Evolutionary conservation across 306 rosid species (phyloP).

Genomic region (Dicorynia guianensis): DNA sequence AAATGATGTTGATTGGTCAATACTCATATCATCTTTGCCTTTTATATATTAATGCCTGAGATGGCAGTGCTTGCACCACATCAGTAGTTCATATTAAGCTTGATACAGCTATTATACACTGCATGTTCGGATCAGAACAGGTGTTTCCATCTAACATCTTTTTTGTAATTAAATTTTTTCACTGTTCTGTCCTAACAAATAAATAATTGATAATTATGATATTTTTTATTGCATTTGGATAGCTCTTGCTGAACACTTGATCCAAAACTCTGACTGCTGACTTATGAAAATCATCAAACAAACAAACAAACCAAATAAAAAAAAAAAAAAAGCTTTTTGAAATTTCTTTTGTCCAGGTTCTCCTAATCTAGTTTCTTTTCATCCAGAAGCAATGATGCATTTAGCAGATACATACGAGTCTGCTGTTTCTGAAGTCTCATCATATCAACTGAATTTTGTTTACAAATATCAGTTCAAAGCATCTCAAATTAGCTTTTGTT

Average conservation of each 20-base stretch:
- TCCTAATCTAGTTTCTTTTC: neutral
- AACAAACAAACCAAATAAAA: no score
- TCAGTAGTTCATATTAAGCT: constrained; percentile 11
- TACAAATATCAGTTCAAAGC: neutral
- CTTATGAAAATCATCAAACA: neutral
- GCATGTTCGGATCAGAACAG: neutral
- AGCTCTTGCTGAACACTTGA: constrained; percentile 2
- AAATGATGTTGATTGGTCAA: neutral
- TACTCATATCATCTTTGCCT: neutral
- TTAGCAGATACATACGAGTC: neutral
- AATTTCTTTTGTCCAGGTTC: constrained; percentile 1
- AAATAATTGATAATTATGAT: neutral
- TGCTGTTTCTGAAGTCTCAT: neutral
- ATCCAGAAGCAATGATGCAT: neutral
- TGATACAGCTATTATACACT: constrained; percentile 2
- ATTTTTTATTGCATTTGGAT: neutral
- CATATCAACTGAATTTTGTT: neutral
- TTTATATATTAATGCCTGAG: neutral
- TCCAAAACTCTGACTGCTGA: neutral
- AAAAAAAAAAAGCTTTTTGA: neutral
- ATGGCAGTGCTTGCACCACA: constrained; percentile 14
- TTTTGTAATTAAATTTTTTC: neutral
- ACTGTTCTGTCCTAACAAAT: neutral
- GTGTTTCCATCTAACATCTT: neutral
- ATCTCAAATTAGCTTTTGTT: neutral